Conservation (phyloP, 2,329 filamentous ascomycete species). For the Fusarium pininemorale region DNA sequence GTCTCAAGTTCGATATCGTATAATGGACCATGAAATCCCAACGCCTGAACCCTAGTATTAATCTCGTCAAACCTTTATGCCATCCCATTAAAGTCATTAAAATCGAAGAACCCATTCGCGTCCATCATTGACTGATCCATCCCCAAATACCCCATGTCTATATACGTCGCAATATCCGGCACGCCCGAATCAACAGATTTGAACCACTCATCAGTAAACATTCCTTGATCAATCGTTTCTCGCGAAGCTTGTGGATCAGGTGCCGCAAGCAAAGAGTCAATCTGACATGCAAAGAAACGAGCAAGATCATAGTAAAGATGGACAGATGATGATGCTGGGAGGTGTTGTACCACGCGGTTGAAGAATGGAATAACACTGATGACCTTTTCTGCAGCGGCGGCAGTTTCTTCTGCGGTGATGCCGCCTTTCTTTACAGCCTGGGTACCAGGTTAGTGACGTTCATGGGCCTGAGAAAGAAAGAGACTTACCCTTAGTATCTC, state of each 20-base stretch:
- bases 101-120: not conserved
- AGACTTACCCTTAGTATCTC: not conserved
- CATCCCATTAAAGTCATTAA: not conserved
- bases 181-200: conserved; percentile 4
- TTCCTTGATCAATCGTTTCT: conserved; percentile 5
- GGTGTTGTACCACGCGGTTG: conserved; percentile 2
- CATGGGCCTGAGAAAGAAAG: rapidly evolving
- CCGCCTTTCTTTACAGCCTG: conserved; percentile 10
- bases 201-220: conserved; percentile 23
- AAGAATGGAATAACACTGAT: not conserved
- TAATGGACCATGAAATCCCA: too few relatives aligned
- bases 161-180: not conserved
- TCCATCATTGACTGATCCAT: conserved; percentile 9
- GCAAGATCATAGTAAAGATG: conserved; percentile 15
- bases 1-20: too few relatives aligned
- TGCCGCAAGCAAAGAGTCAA: not conserved
- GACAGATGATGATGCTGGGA: not conserved
- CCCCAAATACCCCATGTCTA: conserved; percentile 14
- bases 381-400: conserved; percentile 7
- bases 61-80: not conserved
- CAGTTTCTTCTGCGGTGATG: not conserved
- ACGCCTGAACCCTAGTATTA: too few relatives aligned
- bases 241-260: not conserved
- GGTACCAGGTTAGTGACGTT: not conserved
- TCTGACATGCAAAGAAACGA: conserved; percentile 21